Evolutionary conservation across 2,329 filamentous ascomycete genomes (phyloP).

Genomic region (Cladosporium halotolerans): DNA sequence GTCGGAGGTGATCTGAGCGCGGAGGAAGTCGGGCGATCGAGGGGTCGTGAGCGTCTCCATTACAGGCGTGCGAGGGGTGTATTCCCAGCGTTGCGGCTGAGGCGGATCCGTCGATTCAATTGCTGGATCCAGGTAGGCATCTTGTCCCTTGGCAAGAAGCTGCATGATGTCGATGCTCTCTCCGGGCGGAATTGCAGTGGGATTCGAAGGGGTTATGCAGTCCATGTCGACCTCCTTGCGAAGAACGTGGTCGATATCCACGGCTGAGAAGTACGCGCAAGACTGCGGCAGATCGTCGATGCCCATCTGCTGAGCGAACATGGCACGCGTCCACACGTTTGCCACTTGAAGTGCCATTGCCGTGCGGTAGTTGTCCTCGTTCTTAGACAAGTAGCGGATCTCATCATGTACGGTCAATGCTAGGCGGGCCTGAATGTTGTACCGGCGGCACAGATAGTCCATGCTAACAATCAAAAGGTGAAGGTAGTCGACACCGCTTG

Average conservation of each 20-base stretch:
- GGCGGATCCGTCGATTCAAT: constrained; percentile 56
- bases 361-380: constrained; percentile 78
- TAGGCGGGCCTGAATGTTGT: constrained; percentile 76
- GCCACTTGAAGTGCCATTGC: constrained; percentile 91
- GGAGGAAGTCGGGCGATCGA: constrained; percentile 52
- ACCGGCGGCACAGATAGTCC: constrained; percentile 85
- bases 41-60: constrained; percentile 59
- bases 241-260: constrained; percentile 93
- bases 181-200: constrained; percentile 69
- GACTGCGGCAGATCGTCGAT: constrained; percentile 91
- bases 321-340: constrained; percentile 93
- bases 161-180: constrained; percentile 77
- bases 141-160: constrained; percentile 66
- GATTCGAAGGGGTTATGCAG: constrained; percentile 85
- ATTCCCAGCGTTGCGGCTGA: constrained; percentile 55
- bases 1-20: constrained; percentile 72
- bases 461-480: constrained; percentile 89
- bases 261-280: constrained; percentile 90
- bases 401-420: constrained; percentile 96
- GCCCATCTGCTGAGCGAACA: constrained; percentile 95
- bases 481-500: constrained; percentile 92
- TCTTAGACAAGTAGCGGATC: constrained; percentile 84
- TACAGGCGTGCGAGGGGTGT: constrained; percentile 66
- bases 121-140: constrained; percentile 62
- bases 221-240: constrained; percentile 98